Conservation (phyloP, 306 rosid species). For the Arachis hypogaea region DNA sequence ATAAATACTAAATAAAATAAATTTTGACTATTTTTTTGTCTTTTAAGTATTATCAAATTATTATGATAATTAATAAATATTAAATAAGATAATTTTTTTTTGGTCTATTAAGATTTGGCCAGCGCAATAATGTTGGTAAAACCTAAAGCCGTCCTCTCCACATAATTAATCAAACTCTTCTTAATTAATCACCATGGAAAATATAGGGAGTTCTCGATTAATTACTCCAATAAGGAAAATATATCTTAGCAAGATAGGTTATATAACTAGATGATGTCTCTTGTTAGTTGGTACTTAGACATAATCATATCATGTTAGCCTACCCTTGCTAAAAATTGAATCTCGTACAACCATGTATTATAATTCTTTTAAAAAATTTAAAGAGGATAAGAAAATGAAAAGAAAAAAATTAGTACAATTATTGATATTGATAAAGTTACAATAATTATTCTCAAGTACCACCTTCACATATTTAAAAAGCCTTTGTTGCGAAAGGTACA, state of each 20-base stretch:
- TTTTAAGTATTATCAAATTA: too few relatives aligned
- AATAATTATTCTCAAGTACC: slow-evolving; percentile 17
- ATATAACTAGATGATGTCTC: slow-evolving; percentile 24
- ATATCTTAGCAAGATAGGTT: background rate
- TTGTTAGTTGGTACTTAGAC: slow-evolving; percentile 31
- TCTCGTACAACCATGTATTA: background rate
- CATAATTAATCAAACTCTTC: background rate
- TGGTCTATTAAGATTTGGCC: background rate
- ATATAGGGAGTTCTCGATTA: background rate
- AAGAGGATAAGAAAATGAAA: background rate
- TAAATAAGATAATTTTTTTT: too few relatives aligned
- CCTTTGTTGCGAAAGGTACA: background rate
- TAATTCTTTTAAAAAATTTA: background rate
- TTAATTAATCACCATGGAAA: background rate
- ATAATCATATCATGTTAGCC: slow-evolving; percentile 41
- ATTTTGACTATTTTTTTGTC: too few relatives aligned
- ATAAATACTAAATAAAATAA: too few relatives aligned
- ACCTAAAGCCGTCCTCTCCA: background rate
- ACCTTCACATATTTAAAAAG: slow-evolving; percentile 1
- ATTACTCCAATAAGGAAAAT: background rate
- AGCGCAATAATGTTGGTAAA: background rate
- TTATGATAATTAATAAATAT: too few relatives aligned
- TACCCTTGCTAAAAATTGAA: background rate
- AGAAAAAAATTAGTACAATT: background rate
- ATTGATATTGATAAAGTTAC: background rate